These are phyloP conservation scores for Cladobotryum protrusum DNA, from an alignment of 2,329 filamentous ascomycete species.

Conservation along the genomic window DNA sequence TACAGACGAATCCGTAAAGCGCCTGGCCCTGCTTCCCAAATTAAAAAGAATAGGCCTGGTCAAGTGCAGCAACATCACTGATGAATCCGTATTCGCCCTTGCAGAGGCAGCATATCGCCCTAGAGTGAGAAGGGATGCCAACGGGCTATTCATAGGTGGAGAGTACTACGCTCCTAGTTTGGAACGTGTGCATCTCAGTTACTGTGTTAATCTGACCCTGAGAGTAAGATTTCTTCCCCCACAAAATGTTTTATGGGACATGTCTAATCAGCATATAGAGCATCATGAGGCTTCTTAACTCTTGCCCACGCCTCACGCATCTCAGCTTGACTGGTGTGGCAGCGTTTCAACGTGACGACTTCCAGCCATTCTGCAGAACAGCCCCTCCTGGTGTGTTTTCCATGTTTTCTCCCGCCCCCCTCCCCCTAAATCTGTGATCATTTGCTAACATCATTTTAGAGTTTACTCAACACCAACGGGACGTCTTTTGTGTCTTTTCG, in stretches of 20 bases:
- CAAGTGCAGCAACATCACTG: conserved; percentile 86
- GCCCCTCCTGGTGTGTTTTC: conserved; percentile 61
- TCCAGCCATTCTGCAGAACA: conserved; percentile 78
- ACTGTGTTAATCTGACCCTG: conserved; percentile 80
- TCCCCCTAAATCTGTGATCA: not conserved
- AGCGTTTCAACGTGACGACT: conserved; percentile 79
- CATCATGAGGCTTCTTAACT: conserved; percentile 82
- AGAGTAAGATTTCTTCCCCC: conserved; percentile 49
- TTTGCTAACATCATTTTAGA: conserved; percentile 46
- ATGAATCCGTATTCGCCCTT: conserved; percentile 79
- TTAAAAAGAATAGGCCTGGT: conserved; percentile 91
- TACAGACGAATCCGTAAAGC: conserved; percentile 79
- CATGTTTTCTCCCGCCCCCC: not conserved
- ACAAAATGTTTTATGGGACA: not conserved
- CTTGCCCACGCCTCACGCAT: conserved; percentile 87
- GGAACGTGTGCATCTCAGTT: conserved; percentile 92
- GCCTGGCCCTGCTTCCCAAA: conserved; percentile 82
- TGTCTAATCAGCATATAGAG: conserved; percentile 51
- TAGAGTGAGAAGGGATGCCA: conserved; percentile 42
- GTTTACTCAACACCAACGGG: conserved; percentile 90
- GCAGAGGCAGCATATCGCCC: conserved; percentile 60
- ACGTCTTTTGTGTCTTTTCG: conserved; percentile 97
- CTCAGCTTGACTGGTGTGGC: conserved; percentile 90
- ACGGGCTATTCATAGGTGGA: conserved; percentile 40
- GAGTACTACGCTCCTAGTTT: conserved; percentile 60